Evolutionary conservation across 75 land plant species (phyloP), one percentile per base, ranked within the genome.

Genomic region (Pinus taeda): DNA sequence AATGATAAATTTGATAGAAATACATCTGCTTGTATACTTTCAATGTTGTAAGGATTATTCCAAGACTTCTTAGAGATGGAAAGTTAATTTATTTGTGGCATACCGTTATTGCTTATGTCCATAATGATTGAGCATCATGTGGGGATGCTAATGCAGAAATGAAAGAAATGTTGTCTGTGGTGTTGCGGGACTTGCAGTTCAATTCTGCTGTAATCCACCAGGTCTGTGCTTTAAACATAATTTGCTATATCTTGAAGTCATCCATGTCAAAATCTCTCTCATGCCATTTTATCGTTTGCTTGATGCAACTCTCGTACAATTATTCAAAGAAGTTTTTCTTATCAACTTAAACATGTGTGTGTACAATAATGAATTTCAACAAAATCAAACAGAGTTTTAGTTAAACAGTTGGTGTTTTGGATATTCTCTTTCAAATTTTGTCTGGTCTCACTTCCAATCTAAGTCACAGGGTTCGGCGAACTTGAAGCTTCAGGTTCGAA

Each of bases 181-280:
- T 94, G n/a, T 77, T 97, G 83, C 81, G 83, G 49, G 97, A 94
- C 67, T 83, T 97, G 77, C 75, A 81, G n/a, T 94, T 97, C 83
- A 83, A 82, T 75, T 80, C 92, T 58, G 98, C 97, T 60, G 99
- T 97, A 29, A 85, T 94, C 3, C 95, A 94, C 61, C 99, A 96
- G 95, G 99, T 96, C 71, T 36, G 42, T 15, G 1, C 49, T 69
- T 69, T 20, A 69, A 42, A 6, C 22, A 69, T 42, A 21, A 39
- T 74, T 21, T 20, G 13, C 24, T 55, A 53, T 29, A 15, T 62
- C 17, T 5, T 24, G 15, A 74, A 36, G 3, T 57, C 45, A 76
- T 59, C 42, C 37, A 30, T 79, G 61, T 78, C 3, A 18, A 33
- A 56, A 73, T 69, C n/a, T 69, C 24, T 42, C n/a, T 20, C 18